Evolutionary conservation across 1,284 basidiomycete species (phyloP), one percentile per base, ranked within the genome.

Genomic region (Irpex rosettiformis): DNA sequence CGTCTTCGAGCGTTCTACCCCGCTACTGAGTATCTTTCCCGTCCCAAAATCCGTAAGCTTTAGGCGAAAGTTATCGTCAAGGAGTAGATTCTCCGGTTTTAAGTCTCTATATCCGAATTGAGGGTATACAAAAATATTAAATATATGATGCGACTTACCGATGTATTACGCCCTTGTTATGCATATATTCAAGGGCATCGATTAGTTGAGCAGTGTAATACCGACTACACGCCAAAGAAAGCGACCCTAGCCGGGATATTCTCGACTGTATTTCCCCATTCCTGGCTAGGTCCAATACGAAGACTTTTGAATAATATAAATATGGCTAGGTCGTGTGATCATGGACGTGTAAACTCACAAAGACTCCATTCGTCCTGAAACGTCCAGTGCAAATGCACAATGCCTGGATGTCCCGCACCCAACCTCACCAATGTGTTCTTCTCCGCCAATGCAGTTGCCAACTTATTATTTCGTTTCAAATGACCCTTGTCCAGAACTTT

Each of bases 11-110:
- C 79, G 76, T 65, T 82, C 77, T 56, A 72, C 81, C 58, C 77
- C 78, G 13, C 83, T 72, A 64, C 86, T 84, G 52, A 95, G 77
- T 63, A 96, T 81, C 75, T 96, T 96, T 30, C 94, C 95, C 18
- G 94, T 97, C 8, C 97, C 97, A 74, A 99, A 99, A 74, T 99
- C 97, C 27, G 96, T 94, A 21, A 99, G 85, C 74, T 96, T 98
- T 72, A 98, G 85, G 54, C 94, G 85, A 75, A 88, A 91, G 21
- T 88, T 81, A 53, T 85, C 83, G 67, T 96, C 94, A 43, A 98
- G 80, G 13, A 99, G 78, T 45, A 98, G 82, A 72, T 97, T 97
- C 73, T 97, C 94, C 1, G 94, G 94, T 74, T 96, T 97, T 43
- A 96, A 79, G 73, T 96, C 93, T 37, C 85, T 86, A 24, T 13